phyloP scores from a whole-genome alignment of 306 rosid species.

The Echinosophora koreensis region DNA sequence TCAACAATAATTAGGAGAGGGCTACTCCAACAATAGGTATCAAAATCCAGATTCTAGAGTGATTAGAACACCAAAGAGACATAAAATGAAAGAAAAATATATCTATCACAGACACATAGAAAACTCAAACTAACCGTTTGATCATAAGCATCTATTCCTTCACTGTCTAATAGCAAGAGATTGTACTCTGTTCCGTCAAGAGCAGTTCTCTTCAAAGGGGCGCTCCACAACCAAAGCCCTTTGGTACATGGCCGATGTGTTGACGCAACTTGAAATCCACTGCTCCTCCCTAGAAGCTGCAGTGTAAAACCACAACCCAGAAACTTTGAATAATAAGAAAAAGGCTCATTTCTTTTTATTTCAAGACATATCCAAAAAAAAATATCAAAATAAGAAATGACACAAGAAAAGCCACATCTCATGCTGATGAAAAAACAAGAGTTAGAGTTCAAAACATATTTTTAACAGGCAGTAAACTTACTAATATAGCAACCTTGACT shows the following conservation, averaged over 20 bases:
- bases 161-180: conserved; percentile 86
- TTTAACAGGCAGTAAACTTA: neutral
- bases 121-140: conserved; percentile 72
- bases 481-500: conserved; percentile 7
- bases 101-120: conserved; percentile 1
- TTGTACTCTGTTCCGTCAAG: conserved; percentile 93
- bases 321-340: conserved; percentile 9
- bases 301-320: conserved; percentile 31
- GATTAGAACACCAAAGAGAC: conserved; percentile 21
- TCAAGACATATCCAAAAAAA: neutral
- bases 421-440: neutral
- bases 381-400: neutral
- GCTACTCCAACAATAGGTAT: neutral
- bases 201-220: conserved; percentile 89
- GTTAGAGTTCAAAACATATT: neutral
- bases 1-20: neutral
- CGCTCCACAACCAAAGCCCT: conserved; percentile 97
- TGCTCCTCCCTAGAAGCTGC: conserved; percentile 91
- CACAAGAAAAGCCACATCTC: neutral
- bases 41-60: conserved; percentile 11
- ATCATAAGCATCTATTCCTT: conserved; percentile 97
- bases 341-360: neutral
- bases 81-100: conserved; percentile 12
- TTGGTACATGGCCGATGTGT: conserved; percentile 95
- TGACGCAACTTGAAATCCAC: conserved; percentile 94